Evolutionary conservation across 768 basidiomycete genomes (phyloP).

Genomic region (Russula earlei): DNA sequence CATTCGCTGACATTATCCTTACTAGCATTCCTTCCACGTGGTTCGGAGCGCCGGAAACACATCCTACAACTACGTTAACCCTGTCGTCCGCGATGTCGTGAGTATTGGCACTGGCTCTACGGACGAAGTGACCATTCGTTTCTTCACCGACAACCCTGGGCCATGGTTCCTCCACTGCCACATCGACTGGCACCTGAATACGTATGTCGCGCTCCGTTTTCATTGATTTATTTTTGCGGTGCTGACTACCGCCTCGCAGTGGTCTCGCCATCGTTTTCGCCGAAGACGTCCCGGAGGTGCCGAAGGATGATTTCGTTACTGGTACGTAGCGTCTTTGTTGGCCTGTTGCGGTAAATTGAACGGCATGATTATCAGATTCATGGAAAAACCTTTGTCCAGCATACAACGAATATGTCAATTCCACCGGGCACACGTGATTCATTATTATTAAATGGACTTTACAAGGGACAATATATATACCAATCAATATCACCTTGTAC

Average conservation of each 20-base stretch:
- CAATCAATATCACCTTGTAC: neutral
- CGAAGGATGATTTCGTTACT: neutral
- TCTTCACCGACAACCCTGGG: conserved; percentile 27
- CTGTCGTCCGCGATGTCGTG: conserved; percentile 38
- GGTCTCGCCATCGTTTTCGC: conserved; percentile 19
- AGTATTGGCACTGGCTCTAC: conserved; percentile 10
- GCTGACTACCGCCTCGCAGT: neutral
- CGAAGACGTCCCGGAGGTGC: conserved; percentile 11
- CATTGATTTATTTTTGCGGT: neutral
- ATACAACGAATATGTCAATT: conserved; percentile 4
- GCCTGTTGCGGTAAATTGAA: neutral
- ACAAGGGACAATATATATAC: neutral
- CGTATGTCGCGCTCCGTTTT: neutral
- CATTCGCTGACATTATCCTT: neutral
- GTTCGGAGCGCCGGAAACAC: conserved; percentile 17
- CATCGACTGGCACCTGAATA: conserved; percentile 27
- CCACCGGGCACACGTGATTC: neutral
- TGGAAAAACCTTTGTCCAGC: conserved; percentile 14
- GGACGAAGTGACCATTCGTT: conserved; percentile 23
- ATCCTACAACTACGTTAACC: conserved; percentile 28
- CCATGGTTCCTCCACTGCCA: conserved; percentile 28
- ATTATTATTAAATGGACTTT: neutral
- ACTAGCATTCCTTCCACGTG: conserved; percentile 20
- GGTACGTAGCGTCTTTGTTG: neutral
- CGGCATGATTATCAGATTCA: neutral